Conservation (phyloP, 768 basidiomycete species). For the Phylloporus sp. region DNA sequence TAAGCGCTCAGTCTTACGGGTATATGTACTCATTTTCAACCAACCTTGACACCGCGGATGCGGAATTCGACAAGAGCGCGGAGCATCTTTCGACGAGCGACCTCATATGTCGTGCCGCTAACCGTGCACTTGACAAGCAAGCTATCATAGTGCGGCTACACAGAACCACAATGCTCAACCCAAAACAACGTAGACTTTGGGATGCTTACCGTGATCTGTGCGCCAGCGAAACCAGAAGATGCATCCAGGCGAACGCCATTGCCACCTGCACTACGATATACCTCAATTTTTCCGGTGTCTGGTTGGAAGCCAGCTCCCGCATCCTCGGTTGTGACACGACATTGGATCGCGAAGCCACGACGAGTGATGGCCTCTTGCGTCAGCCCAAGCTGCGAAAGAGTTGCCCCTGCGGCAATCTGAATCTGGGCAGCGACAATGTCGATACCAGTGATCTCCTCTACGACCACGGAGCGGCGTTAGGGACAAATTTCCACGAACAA, state of each 20-base stretch:
- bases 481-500: not conserved
- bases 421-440: slow-evolving; percentile 99
- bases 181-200: not conserved
- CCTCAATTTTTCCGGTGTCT: slow-evolving; percentile 98
- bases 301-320: slow-evolving; percentile 91
- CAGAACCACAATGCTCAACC: not conserved
- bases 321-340: slow-evolving; percentile 98
- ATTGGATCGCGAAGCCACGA: slow-evolving; percentile 97
- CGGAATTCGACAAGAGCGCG: slow-evolving; percentile 99
- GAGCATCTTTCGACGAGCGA: slow-evolving; percentile 98
- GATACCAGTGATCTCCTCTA: slow-evolving; percentile 99
- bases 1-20: not conserved
- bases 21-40: not conserved
- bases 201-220: slow-evolving; percentile 85
- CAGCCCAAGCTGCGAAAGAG: slow-evolving; percentile 89
- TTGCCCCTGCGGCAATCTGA: slow-evolving; percentile 98
- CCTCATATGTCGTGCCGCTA: slow-evolving; percentile 96
- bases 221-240: slow-evolving; percentile 95
- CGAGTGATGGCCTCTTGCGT: slow-evolving; percentile 94
- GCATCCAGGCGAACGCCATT: slow-evolving; percentile 98
- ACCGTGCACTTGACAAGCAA: slow-evolving; percentile 95
- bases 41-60: slow-evolving; percentile 94
- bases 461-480: not conserved
- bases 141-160: slow-evolving; percentile 94
- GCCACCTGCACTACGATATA: slow-evolving; percentile 97